These are phyloP conservation scores for Suhomyces vadensis DNA, from an alignment of 805 yeast species.

Conservation along the genomic window DNA sequence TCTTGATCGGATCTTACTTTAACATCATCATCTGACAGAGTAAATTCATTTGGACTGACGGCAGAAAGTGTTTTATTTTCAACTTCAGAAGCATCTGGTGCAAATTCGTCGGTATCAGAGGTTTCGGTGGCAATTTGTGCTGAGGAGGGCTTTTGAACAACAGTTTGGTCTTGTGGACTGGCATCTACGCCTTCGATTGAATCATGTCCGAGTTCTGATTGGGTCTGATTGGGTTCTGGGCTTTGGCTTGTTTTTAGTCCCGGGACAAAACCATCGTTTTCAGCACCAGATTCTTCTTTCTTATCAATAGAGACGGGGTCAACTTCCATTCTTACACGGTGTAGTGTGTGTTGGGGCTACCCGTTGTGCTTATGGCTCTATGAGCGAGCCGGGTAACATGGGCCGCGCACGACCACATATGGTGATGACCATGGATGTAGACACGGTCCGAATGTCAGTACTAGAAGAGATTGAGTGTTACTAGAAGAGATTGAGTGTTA, in stretches of 20 bases:
- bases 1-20: background rate
- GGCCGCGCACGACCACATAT: slow-evolving; percentile 2
- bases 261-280: too few species aligned
- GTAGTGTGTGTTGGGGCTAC: background rate
- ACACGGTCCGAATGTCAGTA: too few species aligned
- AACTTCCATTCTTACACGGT: slow-evolving; percentile 6
- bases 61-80: slow-evolving; percentile 1
- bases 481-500: too few species aligned
- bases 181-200: background rate
- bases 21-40: slow-evolving; percentile 7
- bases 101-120: background rate
- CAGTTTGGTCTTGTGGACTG: background rate
- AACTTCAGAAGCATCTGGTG: background rate
- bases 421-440: too few species aligned
- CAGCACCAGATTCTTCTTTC: slow-evolving; percentile 3
- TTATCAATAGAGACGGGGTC: slow-evolving; percentile 4
- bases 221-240: background rate
- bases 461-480: too few species aligned
- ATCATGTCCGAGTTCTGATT: background rate
- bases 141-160: background rate
- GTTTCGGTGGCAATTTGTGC: too few species aligned
- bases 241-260: background rate
- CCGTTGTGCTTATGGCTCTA: background rate
- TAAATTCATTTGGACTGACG: background rate
- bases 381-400: background rate